A percentile compares a stretch with the other conserved stretches of the same genome.
These are phyloP conservation scores for Acorus gramineus DNA, from an alignment of 106 monocot species.

Conservation along the genomic window DNA sequence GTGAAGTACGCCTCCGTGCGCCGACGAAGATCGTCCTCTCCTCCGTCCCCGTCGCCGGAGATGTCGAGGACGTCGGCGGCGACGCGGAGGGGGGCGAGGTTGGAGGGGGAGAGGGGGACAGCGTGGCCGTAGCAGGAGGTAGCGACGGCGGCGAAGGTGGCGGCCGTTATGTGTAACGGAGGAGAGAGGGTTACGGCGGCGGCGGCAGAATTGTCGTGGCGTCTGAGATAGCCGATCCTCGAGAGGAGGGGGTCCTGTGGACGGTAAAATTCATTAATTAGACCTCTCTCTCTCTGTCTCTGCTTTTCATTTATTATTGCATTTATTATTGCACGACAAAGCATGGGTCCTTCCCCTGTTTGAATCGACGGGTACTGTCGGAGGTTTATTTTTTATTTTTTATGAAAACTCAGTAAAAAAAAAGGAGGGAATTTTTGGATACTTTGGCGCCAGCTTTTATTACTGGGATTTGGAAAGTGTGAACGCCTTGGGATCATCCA, in stretches of 20 bases:
- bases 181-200: slow-evolving; percentile 36
- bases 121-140: slow-evolving; percentile 53
- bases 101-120: slow-evolving; percentile 43
- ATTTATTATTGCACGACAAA: too few relatives aligned
- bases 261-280: not conserved
- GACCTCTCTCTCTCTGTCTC: slow-evolving; percentile 4
- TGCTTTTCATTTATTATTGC: not conserved
- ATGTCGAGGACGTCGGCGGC: slow-evolving; percentile 71
- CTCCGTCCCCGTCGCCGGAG: slow-evolving; percentile 11
- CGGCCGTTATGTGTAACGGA: slow-evolving; percentile 40
- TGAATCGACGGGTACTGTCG: too few relatives aligned
- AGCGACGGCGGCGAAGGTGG: slow-evolving; percentile 41
- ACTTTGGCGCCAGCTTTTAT: too few relatives aligned
- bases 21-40: slow-evolving; percentile 19
- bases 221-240: slow-evolving; percentile 55
- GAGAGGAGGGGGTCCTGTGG: slow-evolving; percentile 45
- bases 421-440: too few relatives aligned
- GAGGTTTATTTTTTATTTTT: too few relatives aligned
- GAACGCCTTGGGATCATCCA: too few relatives aligned
- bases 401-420: too few relatives aligned
- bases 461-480: too few relatives aligned
- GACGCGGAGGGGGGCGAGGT: slow-evolving; percentile 35
- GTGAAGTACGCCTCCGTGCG: slow-evolving; percentile 60
- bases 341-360: too few relatives aligned
- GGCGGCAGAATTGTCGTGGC: slow-evolving; percentile 24